Evolutionary conservation across 768 basidiomycete species (phyloP), one percentile per base, ranked within the genome.

Genomic region (Podaxis sp.): DNA sequence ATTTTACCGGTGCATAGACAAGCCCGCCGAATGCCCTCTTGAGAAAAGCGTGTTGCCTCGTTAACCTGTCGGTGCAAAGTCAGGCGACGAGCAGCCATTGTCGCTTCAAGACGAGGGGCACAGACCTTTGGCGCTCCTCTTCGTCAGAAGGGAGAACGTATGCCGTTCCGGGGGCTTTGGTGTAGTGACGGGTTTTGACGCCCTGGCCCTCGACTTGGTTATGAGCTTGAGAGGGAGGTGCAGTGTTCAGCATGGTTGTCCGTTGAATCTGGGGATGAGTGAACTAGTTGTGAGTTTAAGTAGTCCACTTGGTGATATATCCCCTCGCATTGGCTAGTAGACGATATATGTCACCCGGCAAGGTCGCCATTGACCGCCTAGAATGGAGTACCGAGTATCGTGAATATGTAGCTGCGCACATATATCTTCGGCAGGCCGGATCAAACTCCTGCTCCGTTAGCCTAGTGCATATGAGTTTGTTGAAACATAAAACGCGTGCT

Each of bases 121-220:
- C 2, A 6, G 22, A 49, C 48, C 48, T 49, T 4, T 19, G 17
- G 17, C 46, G 6, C 22, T 49, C 46, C 19, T 49, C 7, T 9
- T 49, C 48, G 22, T 49, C 48, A 49, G 48, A 49, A 13, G 48
- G 48, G 48, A 49, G 48, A 8, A 83, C 19, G 73, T 88, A 69
- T 42, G 40, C 40, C 17, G 40, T 42, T 42, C 40, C 40, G 12
- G 40, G 40, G 12, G 40, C 40, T 42, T 13, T n/a, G 12, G 13
- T 42, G 40, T 42, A 42, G 3, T 19, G 42, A 7, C 42, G 42
- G 19, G 42, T 17, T 46, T n/a, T 46, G n/a, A 6, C 15, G 17
- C 4, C 7, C 7, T 1, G 44, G 19, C 2, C n/a, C 44, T 9
- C 19, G 44, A 46, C 15, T 17, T 46, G 44, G 15, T 17, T 46